Base-by-base conservation (phyloP, 2,329 filamentous ascomycete genomes). In the Hypoxylon sp. region DNA sequence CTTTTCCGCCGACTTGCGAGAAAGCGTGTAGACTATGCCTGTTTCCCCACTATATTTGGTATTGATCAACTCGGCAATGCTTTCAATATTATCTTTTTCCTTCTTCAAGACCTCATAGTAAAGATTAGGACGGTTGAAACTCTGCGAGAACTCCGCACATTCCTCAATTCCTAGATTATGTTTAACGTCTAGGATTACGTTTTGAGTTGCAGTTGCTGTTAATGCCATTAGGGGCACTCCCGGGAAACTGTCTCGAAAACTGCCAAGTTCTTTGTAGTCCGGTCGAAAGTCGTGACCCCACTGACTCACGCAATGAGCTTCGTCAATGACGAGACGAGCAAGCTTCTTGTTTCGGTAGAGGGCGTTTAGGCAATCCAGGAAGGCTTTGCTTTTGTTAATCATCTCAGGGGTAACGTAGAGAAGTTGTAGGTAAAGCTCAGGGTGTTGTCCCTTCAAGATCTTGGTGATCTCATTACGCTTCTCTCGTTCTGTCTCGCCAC, bases 261-360 rank as follows among this genome's bases (percentile, higher is more conserved):
- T 86, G 30, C 95, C 94, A 3, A 99, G 84, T 31, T 88, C 88
- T 80, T 97, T 97, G 83, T 99, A 99, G 78, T 98, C 95, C 0
- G 95, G 95, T 50, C 97, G 90, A 78, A 99, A 99, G 79, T 99
- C 96, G 74, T 99, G 96, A 0, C 96, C 96, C 96, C 96, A 99
- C 83, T 99, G 95, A 79, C 96, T 98, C 27, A 99, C 95, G 79
- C 96, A 99, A 79, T 99, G 96, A n/a, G 96, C 96, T 82, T 99
- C 97, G 74, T 99, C 96, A 70, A 99, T 97, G 59, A 99, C 96
- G 54, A 99, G 89, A 27, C 96, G 90, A 14, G 97, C 95, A 58
- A 99, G 88, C 74, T 91, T 92, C 2, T 86, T 84, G 56, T 89
- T 89, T 13, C 81, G 80, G 78, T 97, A 87, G n/a, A 99, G 84